phyloP scores from a whole-genome alignment of 495 filamentous ascomycete species.

The Penicillium arizonense region DNA sequence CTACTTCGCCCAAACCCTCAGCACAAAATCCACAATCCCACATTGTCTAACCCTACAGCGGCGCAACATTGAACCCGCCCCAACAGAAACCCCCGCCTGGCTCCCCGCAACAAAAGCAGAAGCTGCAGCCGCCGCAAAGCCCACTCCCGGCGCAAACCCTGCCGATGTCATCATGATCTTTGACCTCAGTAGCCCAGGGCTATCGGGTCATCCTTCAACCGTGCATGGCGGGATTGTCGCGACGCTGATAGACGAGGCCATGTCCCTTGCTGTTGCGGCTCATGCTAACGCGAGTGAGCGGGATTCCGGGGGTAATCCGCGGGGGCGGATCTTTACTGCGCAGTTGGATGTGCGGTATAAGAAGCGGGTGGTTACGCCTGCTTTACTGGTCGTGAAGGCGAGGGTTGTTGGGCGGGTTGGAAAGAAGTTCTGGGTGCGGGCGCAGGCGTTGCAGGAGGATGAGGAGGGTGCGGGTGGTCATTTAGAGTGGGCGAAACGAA shows the following conservation, averaged over 20 bases:
- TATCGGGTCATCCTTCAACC: slow-evolving; percentile 39
- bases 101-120: slow-evolving; percentile 31
- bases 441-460: slow-evolving; percentile 40
- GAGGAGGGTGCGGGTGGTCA: slow-evolving; percentile 27
- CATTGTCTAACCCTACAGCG: slow-evolving; percentile 37
- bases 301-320: slow-evolving; percentile 18
- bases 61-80: slow-evolving; percentile 20
- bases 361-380: slow-evolving; percentile 31
- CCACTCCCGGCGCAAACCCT: slow-evolving; percentile 22
- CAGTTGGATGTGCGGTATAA: slow-evolving; percentile 44
- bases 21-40: slow-evolving; percentile 38
- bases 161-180: slow-evolving; percentile 41
- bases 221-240: slow-evolving; percentile 57
- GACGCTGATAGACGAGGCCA: slow-evolving; percentile 67
- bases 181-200: slow-evolving; percentile 31
- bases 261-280: slow-evolving; percentile 36
- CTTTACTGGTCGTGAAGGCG: slow-evolving; percentile 30
- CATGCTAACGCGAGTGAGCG: slow-evolving; percentile 17
- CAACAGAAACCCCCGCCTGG: slow-evolving; percentile 27
- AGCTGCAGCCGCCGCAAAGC: slow-evolving; percentile 19
- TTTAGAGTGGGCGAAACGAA: slow-evolving; percentile 30
- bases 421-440: slow-evolving; percentile 41
- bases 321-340: slow-evolving; percentile 35
- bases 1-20: slow-evolving; percentile 36
- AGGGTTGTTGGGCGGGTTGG: slow-evolving; percentile 34